These are phyloP conservation scores for Pseudogymnoascus verrucosus DNA, from an alignment of 2,329 filamentous ascomycete genomes.

Conservation along the genomic window DNA sequence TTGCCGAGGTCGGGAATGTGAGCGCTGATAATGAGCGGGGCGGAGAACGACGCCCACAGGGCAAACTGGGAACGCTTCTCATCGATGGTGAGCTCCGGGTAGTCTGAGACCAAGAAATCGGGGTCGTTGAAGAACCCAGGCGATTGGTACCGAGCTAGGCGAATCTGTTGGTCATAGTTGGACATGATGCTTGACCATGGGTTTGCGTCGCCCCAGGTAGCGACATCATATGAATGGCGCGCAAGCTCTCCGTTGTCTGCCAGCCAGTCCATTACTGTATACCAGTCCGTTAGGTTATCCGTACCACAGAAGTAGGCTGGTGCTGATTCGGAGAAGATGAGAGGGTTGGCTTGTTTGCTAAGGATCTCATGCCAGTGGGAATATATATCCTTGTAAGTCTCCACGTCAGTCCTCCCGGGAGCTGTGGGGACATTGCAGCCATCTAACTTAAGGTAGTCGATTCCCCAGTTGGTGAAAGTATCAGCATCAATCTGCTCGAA, in stretches of 20 bases:
- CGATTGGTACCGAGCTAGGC: conserved; percentile 25
- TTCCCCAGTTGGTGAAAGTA: conserved; percentile 49
- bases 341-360: conserved; percentile 20
- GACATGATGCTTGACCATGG: conserved; percentile 39
- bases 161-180: conserved; percentile 36
- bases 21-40: conserved; percentile 24
- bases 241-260: conserved; percentile 30
- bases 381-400: conserved; percentile 32
- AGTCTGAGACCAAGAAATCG: conserved; percentile 10
- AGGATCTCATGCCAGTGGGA: conserved; percentile 35
- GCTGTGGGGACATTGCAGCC: conserved; percentile 39
- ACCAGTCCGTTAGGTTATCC: conserved; percentile 33
- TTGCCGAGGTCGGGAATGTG: conserved; percentile 29
- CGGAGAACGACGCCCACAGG: conserved; percentile 23
- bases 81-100: conserved; percentile 8
- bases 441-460: conserved; percentile 53
- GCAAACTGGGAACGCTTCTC: conserved; percentile 13
- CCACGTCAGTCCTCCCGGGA: conserved; percentile 25
- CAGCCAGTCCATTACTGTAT: conserved; percentile 39
- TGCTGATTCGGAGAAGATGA: conserved; percentile 32
- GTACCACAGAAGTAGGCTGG: conserved; percentile 43
- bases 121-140: conserved; percentile 26
- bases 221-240: conserved; percentile 27
- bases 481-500: conserved; percentile 49
- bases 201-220: conserved; percentile 23